A percentile compares a stretch with the other conserved stretches of the same genome.
Conservation (phyloP, 441 rosid genomes). For the Capsella rubella region DNA sequence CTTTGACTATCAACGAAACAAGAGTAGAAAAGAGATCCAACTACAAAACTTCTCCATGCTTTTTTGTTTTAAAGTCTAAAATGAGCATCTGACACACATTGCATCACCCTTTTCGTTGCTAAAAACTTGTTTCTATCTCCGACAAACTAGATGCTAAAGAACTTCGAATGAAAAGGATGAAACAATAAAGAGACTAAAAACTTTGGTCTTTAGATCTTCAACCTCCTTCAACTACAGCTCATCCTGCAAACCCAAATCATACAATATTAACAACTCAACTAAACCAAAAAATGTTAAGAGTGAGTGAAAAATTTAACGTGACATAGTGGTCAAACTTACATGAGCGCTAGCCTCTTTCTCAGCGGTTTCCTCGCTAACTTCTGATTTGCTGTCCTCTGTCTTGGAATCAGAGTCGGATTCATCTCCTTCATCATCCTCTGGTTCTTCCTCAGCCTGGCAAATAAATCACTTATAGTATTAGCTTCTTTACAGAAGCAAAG, state of each 20-base stretch:
- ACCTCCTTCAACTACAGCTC: conserved; percentile 35
- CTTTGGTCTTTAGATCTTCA: conserved; percentile 33
- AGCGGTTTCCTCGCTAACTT: conserved; percentile 28
- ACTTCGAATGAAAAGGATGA: conserved; percentile 6
- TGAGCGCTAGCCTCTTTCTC: conserved; percentile 54
- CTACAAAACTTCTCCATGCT: background rate
- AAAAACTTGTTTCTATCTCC: conserved; percentile 32
- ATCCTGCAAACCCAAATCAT: conserved; percentile 37
- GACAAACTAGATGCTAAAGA: conserved; percentile 33
- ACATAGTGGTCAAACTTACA: conserved; percentile 47
- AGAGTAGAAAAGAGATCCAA: background rate
- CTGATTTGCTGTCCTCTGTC: conserved; percentile 45
- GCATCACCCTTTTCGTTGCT: conserved; percentile 19
- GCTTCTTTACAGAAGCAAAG: background rate
- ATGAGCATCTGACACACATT: conserved; percentile 15
- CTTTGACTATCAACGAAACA: background rate
- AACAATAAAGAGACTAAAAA: conserved; percentile 20
- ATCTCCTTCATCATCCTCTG: conserved; percentile 53
- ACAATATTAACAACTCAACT: background rate
- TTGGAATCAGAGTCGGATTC: conserved; percentile 55
- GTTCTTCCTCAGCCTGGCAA: conserved; percentile 71
- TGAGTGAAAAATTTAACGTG: background rate
- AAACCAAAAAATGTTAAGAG: background rate
- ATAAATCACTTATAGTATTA: conserved; percentile 1
- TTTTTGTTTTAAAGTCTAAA: background rate